Percentiles rank a stretch among this genome's conserved stretches.
phyloP scores from a whole-genome alignment of 192 early-diverging fungal species.

The Coemansia guatemalensis region DNA sequence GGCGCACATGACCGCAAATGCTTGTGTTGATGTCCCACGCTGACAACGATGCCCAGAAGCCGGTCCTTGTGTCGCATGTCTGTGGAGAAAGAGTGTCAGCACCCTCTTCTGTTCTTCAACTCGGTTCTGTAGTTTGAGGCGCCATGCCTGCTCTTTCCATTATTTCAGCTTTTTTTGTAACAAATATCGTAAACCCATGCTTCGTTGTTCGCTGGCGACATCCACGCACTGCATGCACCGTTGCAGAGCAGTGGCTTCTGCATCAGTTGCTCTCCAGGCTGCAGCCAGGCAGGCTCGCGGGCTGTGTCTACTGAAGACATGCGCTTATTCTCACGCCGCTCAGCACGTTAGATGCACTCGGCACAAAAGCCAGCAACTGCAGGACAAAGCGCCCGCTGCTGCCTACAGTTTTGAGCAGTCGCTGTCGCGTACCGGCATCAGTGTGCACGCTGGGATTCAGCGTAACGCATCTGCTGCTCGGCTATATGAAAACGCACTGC shows the following conservation, averaged over 20 bases:
- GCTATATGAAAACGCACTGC: conserved; percentile 93
- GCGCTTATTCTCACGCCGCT: conserved; percentile 4
- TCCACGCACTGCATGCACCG: no score
- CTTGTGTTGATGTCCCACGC: neutral
- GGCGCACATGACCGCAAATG: conserved; percentile 9
- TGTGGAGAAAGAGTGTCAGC: no score
- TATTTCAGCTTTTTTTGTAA: no score
- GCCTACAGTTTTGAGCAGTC: conserved; percentile 5
- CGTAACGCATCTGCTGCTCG: conserved; percentile 81
- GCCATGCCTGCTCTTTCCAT: no score
- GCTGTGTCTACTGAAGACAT: neutral
- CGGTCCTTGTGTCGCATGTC: no score
- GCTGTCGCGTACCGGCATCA: conserved; percentile 5
- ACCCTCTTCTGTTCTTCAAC: no score
- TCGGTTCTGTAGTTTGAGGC: no score
- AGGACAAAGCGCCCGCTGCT: neutral
- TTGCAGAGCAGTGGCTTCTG: no score
- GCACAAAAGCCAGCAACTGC: neutral
- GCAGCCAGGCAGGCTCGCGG: neutral
- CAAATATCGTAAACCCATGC: no score
- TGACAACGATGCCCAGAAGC: no score
- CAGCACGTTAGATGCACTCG: neutral
- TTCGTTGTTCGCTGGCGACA: no score
- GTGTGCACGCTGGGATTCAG: conserved; percentile 52
- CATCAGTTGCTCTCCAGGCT: no score